Base-by-base conservation (phyloP, 345 rosid species). In the Stellera chamaejasme region DNA sequence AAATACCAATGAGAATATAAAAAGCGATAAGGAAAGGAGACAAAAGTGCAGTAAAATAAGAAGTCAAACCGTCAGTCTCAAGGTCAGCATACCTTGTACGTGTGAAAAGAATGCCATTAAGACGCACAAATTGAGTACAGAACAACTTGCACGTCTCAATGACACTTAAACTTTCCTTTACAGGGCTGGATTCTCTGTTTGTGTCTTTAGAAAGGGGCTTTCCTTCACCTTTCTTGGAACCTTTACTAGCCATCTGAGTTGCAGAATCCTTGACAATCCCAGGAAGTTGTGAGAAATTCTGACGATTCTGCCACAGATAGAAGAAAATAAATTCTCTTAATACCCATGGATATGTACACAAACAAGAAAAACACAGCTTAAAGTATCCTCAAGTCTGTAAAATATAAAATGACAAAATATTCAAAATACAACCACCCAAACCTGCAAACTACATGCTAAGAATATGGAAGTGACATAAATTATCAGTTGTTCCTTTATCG, bases 101-200 rank as follows among this genome's bases (percentile, higher is more conserved):
- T 6, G 88, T 82, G 62, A 82, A 82, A n/a, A 82, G 79, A 70
- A 82, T 79, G 26, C 88, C 88, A 75, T 82, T 79, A 41, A 79
- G 60, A 26, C 88, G 85, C 43, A 79, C 79, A 75, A 82, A 79
- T 4, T 74, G 68, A 59, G 68, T 72, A 61, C 82, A 75, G 43
- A 82, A 77, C 2, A 74, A 60, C 63, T 66, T 82, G 19, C 50
- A 62, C 23, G 61, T 60, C 66, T 75, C 82, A 12, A 45, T 68
- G 50, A 65, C 23, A 13, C 52, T 58, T 56, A 8, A 32, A 8
- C 15, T 59, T 63, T 68, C 84, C 65, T 59, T 72, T 43, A 66
- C 28, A 68, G 54, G 28, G 52, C 49, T 62, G 47, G 68, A 58
- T 67, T 76, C 84, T 16, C 41, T 41, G 41, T 68, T 69, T 45